A percentile compares a stretch with the other conserved stretches of the same genome.
These are phyloP conservation scores for Obba rivulosa DNA, from an alignment of 768 basidiomycete genomes.

Conservation along the genomic window DNA sequence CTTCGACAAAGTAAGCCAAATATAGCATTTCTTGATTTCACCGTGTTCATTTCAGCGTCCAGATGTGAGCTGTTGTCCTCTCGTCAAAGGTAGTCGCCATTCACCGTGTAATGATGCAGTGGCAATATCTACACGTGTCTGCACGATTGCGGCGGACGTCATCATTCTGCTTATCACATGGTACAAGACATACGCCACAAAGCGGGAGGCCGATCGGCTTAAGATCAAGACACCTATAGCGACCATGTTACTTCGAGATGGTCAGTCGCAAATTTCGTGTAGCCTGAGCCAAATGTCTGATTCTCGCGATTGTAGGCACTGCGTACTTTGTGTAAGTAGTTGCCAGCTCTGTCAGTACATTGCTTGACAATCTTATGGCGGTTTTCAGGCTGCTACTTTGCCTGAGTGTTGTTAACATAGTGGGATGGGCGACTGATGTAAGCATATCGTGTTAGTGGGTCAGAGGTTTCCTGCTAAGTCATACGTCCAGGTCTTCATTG, in stretches of 20 bases:
- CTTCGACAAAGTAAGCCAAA: too few species aligned
- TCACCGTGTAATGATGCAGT: too few species aligned
- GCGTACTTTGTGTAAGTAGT: slow-evolving; percentile 7
- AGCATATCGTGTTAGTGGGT: not conserved
- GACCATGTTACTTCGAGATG: slow-evolving; percentile 4
- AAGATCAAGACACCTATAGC: slow-evolving; percentile 6
- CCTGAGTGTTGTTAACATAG: slow-evolving; percentile 7
- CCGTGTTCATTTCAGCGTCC: too few species aligned
- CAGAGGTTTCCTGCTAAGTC: not conserved
- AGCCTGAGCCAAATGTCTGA: not conserved
- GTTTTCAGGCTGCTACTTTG: slow-evolving; percentile 5
- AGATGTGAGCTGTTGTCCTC: too few species aligned
- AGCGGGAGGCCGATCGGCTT: not conserved
- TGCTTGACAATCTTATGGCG: not conserved
- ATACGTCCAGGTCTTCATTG: not conserved
- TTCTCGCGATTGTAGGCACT: slow-evolving; percentile 1
- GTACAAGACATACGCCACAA: slow-evolving; percentile 4
- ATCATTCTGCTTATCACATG: slow-evolving; percentile 8
- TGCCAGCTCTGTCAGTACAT: not conserved
- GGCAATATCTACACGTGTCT: slow-evolving; percentile 1
- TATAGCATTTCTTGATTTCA: too few species aligned
- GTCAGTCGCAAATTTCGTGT: not conserved
- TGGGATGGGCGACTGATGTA: not conserved
- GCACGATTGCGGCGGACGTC: slow-evolving; percentile 5
- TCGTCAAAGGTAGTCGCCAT: too few species aligned